Conservation (phyloP, 768 basidiomycete genomes). For the Mycena galericulata region DNA sequence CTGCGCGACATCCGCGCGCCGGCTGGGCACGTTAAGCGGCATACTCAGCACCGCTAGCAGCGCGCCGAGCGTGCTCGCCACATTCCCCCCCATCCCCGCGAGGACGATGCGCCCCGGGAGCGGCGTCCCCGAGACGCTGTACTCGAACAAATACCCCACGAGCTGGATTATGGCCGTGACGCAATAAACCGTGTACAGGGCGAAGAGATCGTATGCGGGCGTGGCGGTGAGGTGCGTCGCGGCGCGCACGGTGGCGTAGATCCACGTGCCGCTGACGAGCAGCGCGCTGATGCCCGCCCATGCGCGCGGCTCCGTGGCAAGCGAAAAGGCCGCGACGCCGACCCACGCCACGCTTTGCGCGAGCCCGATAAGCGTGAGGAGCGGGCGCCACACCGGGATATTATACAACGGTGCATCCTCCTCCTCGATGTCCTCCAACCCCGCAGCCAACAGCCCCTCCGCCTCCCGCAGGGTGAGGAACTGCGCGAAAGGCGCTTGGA, state of each 20-base stretch:
- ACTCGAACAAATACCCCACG: conserved; percentile 65
- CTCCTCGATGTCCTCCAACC: conserved; percentile 31
- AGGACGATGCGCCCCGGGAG: conserved; percentile 49
- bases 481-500: conserved; percentile 49
- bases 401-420: conserved; percentile 26
- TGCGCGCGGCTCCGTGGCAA: conserved; percentile 49
- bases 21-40: conserved; percentile 20
- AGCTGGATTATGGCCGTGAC: conserved; percentile 58
- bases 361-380: conserved; percentile 68
- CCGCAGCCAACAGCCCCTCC: conserved; percentile 52
- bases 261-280: conserved; percentile 68
- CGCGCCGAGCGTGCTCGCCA: conserved; percentile 44
- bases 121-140: conserved; percentile 47
- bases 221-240: conserved; percentile 65
- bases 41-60: conserved; percentile 40
- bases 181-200: conserved; percentile 65
- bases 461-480: conserved; percentile 69
- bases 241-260: conserved; percentile 74
- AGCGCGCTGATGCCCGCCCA: conserved; percentile 56
- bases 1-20: conserved; percentile 55
- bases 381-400: conserved; percentile 70
- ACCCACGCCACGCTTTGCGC: conserved; percentile 70
- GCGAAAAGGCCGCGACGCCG: conserved; percentile 63
- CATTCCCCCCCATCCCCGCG: conserved; percentile 51
- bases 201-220: conserved; percentile 72